Percentiles rank a stretch among this genome's conserved stretches.
Conservation (phyloP, 352 stramenopile genomes). For the Thraustochytrium aureum region DNA sequence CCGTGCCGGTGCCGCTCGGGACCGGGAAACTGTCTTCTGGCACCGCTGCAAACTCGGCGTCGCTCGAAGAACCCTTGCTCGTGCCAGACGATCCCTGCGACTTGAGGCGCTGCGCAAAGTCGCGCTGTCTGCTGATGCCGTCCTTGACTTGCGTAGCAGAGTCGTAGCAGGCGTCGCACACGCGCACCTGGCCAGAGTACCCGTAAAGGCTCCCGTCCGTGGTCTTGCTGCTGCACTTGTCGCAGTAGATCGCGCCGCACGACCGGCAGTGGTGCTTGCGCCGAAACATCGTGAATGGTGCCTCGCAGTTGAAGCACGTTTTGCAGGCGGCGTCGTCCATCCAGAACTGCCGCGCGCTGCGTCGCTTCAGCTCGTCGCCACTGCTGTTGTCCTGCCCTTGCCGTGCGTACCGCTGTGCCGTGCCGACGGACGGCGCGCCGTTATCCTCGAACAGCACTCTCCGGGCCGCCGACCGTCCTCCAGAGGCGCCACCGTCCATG, state of each 20-base stretch:
- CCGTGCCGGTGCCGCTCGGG: neutral
- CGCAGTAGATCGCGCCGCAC: slow-evolving; percentile 57
- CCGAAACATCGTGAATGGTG: slow-evolving; percentile 34
- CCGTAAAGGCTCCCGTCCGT: slow-evolving; percentile 13
- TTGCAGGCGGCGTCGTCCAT: slow-evolving; percentile 62
- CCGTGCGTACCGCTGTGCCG: too few relatives aligned
- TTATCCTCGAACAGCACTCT: too few relatives aligned
- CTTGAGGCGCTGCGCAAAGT: neutral
- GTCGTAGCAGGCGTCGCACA: slow-evolving; percentile 49
- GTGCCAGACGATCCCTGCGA: neutral
- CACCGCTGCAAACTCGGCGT: neutral
- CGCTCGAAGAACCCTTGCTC: too few relatives aligned
- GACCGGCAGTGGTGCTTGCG: slow-evolving; percentile 59
- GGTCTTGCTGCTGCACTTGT: slow-evolving; percentile 52
- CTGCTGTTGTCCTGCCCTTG: too few relatives aligned
- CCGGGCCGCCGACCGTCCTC: too few relatives aligned
- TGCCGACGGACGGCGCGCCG: too few relatives aligned
- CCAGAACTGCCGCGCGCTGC: slow-evolving; percentile 53
- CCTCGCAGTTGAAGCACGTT: slow-evolving; percentile 54
- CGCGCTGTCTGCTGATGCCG: slow-evolving; percentile 1
- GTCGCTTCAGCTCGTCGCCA: too few relatives aligned
- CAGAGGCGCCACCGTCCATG: too few relatives aligned
- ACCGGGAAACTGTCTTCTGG: neutral
- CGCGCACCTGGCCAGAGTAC: slow-evolving; percentile 25
- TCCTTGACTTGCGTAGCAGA: slow-evolving; percentile 8